Evolutionary conservation across 768 basidiomycete genomes (phyloP).

Genomic region (Leccinum longicurvipes): DNA sequence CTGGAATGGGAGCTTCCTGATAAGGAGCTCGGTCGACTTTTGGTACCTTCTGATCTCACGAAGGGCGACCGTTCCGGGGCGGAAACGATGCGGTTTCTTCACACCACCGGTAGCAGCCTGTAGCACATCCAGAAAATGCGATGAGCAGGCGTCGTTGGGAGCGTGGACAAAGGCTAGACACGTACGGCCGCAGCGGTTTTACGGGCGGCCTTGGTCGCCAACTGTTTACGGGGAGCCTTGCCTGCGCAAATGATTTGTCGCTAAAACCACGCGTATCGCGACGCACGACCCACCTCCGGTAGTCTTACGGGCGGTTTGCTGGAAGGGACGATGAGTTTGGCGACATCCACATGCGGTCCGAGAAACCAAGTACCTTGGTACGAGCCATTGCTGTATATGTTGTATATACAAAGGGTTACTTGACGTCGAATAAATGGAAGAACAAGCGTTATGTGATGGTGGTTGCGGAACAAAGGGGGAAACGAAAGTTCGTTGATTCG

Average conservation of each 20-base stretch:
- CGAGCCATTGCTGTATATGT: constrained; percentile 62
- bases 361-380: constrained; percentile 60
- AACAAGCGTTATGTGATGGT: constrained; percentile 24
- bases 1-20: constrained; percentile 99
- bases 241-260: constrained; percentile 42
- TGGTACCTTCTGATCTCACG: constrained; percentile 99
- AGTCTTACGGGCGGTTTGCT: constrained; percentile 99
- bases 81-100: constrained; percentile 99
- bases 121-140: constrained; percentile 1
- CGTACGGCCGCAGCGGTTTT: constrained; percentile 75
- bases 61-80: constrained; percentile 96
- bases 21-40: constrained; percentile 97
- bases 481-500: constrained; percentile 20
- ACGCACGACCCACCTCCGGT: constrained; percentile 75
- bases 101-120: constrained; percentile 90
- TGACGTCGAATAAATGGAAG: constrained; percentile 7
- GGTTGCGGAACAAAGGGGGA: constrained; percentile 26
- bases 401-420: constrained; percentile 5
- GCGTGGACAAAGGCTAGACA: constrained; percentile 14
- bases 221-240: constrained; percentile 90
- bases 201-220: constrained; percentile 93
- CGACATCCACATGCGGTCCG: background rate
- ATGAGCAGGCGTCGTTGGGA: constrained; percentile 3
- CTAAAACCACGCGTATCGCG: constrained; percentile 13
- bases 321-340: constrained; percentile 7